Percentiles rank a stretch among this genome's conserved stretches.
These are phyloP conservation scores for Kodamaea sagamina DNA, from an alignment of 805 yeast species.

Conservation along the genomic window DNA sequence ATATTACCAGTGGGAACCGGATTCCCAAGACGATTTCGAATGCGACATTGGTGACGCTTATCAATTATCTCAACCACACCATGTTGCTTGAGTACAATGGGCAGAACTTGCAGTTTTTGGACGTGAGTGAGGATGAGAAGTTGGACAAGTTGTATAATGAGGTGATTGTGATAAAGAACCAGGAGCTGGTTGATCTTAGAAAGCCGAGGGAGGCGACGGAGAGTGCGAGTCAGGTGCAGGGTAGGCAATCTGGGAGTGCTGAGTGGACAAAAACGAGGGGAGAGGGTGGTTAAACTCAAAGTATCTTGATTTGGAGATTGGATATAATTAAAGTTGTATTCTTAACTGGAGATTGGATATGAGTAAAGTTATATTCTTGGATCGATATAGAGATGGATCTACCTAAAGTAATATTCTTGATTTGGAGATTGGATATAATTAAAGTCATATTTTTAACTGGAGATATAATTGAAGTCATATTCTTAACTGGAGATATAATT, in stretches of 20 bases:
- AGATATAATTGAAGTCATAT: no score
- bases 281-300: constrained; percentile 55
- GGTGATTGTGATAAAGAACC: constrained; percentile 37
- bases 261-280: constrained; percentile 82
- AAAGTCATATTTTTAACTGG: no score
- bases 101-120: constrained; percentile 1
- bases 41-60: constrained; percentile 40
- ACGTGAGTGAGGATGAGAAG: constrained; percentile 2
- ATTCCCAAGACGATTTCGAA: constrained; percentile 42
- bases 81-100: constrained; percentile 18
- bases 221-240: constrained; percentile 24
- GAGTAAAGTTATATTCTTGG: no score
- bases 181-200: constrained; percentile 26
- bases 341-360: no score
- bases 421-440: no score
- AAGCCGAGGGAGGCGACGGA: constrained; percentile 1
- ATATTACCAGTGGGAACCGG: constrained; percentile 47
- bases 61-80: constrained; percentile 38
- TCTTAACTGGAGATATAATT: no score
- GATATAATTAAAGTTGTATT: not conserved
- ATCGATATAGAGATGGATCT: no score
- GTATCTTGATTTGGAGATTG: constrained; percentile 2
- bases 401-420: no score
- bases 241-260: constrained; percentile 74
- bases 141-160: constrained; percentile 34